Percentiles rank a stretch among this genome's conserved stretches.
Conservation (phyloP, 306 rosid species). For the Dryas octopetala region DNA sequence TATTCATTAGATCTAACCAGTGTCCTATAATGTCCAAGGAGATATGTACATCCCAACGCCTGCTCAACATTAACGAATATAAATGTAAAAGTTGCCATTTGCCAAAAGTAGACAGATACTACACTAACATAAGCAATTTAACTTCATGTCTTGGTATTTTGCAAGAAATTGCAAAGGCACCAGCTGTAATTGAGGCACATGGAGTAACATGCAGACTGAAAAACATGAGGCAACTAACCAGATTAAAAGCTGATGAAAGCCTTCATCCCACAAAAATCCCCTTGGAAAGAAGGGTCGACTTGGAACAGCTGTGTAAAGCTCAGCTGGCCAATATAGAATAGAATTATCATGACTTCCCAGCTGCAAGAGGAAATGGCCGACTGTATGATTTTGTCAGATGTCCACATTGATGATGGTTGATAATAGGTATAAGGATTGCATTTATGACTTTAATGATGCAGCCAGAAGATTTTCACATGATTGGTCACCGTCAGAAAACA, state of each 20-base stretch:
- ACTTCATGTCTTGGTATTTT: neutral
- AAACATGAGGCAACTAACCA: slow-evolving; percentile 51
- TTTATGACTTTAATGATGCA: neutral
- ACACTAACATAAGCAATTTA: neutral
- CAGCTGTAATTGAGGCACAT: slow-evolving; percentile 5
- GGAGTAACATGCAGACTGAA: slow-evolving; percentile 14
- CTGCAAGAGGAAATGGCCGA: slow-evolving; percentile 56
- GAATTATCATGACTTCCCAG: slow-evolving; percentile 41
- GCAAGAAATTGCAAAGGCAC: neutral
- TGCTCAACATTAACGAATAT: slow-evolving; percentile 37
- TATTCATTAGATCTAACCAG: slow-evolving; percentile 92
- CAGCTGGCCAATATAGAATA: slow-evolving; percentile 88
- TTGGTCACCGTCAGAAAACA: neutral
- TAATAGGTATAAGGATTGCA: slow-evolving; percentile 16
- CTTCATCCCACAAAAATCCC: slow-evolving; percentile 99
- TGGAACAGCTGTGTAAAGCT: slow-evolving; percentile 96
- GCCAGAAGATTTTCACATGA: neutral
- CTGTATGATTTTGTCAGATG: slow-evolving; percentile 30
- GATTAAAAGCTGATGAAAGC: slow-evolving; percentile 91
- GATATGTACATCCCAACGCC: slow-evolving; percentile 93
- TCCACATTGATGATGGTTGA: slow-evolving; percentile 27
- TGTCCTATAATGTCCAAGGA: slow-evolving; percentile 87
- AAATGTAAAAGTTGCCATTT: neutral
- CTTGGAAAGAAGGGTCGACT: slow-evolving; percentile 94
- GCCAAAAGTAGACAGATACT: neutral